Percentiles rank a stretch among this genome's conserved stretches.
Evolutionary conservation across 2,329 filamentous ascomycete genomes (phyloP).

Genomic region (Trichoderma breve): DNA sequence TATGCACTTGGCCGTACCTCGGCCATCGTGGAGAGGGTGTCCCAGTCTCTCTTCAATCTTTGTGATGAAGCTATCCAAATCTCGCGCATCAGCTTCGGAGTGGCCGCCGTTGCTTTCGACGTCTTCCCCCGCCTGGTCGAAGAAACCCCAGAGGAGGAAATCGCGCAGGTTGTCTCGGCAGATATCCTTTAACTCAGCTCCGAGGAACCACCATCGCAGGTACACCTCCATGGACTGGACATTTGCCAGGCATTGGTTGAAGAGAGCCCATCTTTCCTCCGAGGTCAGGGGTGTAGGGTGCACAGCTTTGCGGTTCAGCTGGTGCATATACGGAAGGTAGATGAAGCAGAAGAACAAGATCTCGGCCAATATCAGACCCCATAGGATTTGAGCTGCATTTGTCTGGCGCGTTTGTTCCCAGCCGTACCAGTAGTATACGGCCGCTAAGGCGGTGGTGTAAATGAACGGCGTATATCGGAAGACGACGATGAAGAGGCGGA

Average conservation of each 20-base stretch:
- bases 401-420: constrained; percentile 18
- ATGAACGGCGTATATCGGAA: constrained; percentile 46
- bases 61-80: constrained; percentile 47
- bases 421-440: constrained; percentile 27
- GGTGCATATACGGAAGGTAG: constrained; percentile 42
- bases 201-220: constrained; percentile 64
- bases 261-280: constrained; percentile 53
- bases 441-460: constrained; percentile 34
- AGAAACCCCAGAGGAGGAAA: constrained; percentile 67
- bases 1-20: constrained; percentile 55
- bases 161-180: constrained; percentile 65
- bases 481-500: constrained; percentile 44
- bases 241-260: constrained; percentile 54
- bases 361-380: constrained; percentile 40
- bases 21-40: constrained; percentile 50
- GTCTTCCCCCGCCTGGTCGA: constrained; percentile 46
- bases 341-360: constrained; percentile 42
- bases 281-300: constrained; percentile 44
- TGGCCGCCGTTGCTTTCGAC: constrained; percentile 19
- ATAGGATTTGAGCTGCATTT: constrained; percentile 24
- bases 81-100: constrained; percentile 27
- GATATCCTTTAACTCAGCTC: constrained; percentile 55
- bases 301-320: constrained; percentile 38
- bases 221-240: constrained; percentile 57
- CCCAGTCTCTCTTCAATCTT: constrained; percentile 55